Conservation (phyloP, 129 eudicot species). For the Pittosporum tobira region DNA sequence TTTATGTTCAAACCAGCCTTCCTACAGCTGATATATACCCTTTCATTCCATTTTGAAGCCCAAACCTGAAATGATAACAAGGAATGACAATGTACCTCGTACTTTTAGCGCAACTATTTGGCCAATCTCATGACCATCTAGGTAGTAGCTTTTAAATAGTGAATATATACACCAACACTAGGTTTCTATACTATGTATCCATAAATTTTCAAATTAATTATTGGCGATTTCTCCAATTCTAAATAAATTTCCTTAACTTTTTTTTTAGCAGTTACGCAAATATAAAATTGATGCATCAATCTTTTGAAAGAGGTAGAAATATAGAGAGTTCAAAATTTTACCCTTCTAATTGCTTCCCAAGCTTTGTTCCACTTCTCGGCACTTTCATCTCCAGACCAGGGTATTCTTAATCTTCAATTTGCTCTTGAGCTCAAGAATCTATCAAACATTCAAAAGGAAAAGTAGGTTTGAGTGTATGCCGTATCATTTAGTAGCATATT, state of each 20-base stretch:
- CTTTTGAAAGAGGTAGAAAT: neutral
- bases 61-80: no score
- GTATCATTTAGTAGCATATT: no score
- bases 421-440: slow-evolving; percentile 39
- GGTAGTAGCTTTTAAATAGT: no score
- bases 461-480: no score
- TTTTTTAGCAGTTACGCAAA: no score
- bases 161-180: neutral
- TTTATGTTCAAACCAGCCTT: slow-evolving; percentile 17
- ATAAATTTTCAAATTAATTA: no score
- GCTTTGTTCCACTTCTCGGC: slow-evolving; percentile 34
- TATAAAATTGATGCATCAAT: neutral
- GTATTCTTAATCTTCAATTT: slow-evolving; percentile 46
- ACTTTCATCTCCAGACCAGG: slow-evolving; percentile 36
- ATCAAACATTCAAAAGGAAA: neutral
- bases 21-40: slow-evolving; percentile 34
- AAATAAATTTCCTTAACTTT: no score
- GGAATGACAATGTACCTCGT: no score
- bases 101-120: no score
- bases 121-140: no score
- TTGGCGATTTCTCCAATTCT: no score
- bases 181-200: no score
- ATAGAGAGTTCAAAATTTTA: neutral
- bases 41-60: slow-evolving; percentile 56
- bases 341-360: slow-evolving; percentile 43